Evolutionary conservation across 1,284 basidiomycete species (phyloP), one percentile per base, ranked within the genome.

Genomic region (Cutaneotrichosporon sp.): DNA sequence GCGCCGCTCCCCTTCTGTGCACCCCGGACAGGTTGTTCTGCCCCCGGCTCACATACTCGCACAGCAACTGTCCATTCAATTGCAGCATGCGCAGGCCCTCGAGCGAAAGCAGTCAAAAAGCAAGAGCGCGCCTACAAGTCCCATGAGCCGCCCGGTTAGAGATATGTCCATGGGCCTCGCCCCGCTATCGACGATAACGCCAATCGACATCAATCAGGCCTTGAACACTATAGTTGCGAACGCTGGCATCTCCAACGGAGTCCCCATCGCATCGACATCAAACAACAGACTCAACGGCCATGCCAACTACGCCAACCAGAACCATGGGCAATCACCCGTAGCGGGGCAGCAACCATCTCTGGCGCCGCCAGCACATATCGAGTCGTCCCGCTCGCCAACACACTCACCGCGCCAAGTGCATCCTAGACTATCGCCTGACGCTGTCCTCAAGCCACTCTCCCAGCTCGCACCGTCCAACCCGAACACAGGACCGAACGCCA

Each of bases 111-210:
- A 38, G 24, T 43, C 46, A 34, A 48, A 49, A 33, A 52, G 50
- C 42, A 48, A 49, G 39, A 52, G 50, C 11, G 57, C 57, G 1
- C 57, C 57, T 10, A 44, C 53, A 20, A 49, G 45, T 7, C 57
- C 57, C 0, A 43, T 50, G 27, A 14, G 31, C 17, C 37, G 55
- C 5, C 42, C 55, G 3, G 25, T 27, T 12, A 19, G 37, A 17
- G 48, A 52, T 22, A 20, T 34, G 32, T 33, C 31, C 4, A 27
- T 19, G 2, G 51, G 51, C 10, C 46, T 55, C 26, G 22, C 51
- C 3, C 53, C 57, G 14, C 33, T 59, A n/a, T 51, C 44, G 16
- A 53, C 51, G 10, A 59, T 59, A 16, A 24, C 47, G 3, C 29
- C 56, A 3, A 51, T 58, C 6, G 56, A 58, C 34, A 31, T 58